These are phyloP conservation scores for Backusella sp. DNA, from an alignment of 192 early-diverging fungal species.

Conservation along the genomic window DNA sequence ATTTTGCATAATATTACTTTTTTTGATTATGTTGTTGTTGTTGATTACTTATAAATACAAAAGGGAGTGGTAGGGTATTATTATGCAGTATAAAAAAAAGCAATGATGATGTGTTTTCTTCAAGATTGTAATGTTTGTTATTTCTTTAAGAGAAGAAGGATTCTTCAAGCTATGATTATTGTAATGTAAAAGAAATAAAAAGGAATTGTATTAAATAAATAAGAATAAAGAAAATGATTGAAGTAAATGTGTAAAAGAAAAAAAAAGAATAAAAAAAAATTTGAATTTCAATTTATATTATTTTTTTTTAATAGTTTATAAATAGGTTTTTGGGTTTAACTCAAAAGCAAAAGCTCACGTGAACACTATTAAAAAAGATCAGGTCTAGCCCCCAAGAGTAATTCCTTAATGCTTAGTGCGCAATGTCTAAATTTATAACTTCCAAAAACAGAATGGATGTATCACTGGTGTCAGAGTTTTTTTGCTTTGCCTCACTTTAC, in stretches of 20 bases:
- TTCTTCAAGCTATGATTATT: not conserved
- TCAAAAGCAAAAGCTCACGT: not conserved
- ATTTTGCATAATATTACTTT: constrained; percentile 6
- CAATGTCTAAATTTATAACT: constrained; percentile 8
- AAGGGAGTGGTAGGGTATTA: not conserved
- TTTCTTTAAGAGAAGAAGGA: not conserved
- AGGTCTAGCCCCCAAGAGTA: constrained; percentile 1
- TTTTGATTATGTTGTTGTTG: not conserved
- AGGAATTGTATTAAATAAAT: not conserved
- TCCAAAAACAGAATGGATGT: not conserved
- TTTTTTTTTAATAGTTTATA: constrained; percentile 1
- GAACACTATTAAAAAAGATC: not conserved
- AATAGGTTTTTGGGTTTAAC: not conserved
- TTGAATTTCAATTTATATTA: not conserved
- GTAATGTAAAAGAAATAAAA: not conserved
- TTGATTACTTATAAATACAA: not conserved
- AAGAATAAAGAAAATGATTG: not conserved
- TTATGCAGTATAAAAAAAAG: not conserved
- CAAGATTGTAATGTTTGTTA: not conserved
- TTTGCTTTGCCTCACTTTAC: constrained; percentile 1
- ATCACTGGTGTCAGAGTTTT: not conserved
- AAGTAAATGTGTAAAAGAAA: not conserved
- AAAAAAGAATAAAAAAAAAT: not conserved
- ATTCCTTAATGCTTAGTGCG: not conserved
- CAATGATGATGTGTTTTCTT: not conserved